Conservation (phyloP, 2,329 filamentous ascomycete species). For the Aureobasidium melanogenum region DNA sequence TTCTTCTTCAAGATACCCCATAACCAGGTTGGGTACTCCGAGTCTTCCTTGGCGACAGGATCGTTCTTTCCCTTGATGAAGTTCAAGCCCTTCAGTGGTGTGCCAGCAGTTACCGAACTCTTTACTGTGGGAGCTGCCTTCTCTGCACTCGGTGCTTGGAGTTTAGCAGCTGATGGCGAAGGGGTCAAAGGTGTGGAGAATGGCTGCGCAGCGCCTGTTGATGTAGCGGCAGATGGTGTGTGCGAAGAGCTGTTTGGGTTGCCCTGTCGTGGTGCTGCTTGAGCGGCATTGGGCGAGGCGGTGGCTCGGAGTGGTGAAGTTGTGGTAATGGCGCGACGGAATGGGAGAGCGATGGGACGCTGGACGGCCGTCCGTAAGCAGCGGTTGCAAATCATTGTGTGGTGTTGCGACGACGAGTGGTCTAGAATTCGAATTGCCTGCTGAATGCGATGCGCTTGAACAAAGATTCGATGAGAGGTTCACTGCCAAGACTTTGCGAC, state of each 20-base stretch:
- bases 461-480: constrained; percentile 5
- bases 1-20: constrained; percentile 61
- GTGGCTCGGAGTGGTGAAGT: constrained; percentile 14
- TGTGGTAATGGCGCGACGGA: constrained; percentile 1
- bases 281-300: no score
- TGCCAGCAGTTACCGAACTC: constrained; percentile 55
- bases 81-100: constrained; percentile 63
- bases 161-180: constrained; percentile 19
- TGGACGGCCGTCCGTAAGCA: constrained; percentile 27
- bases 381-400: constrained; percentile 31
- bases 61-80: constrained; percentile 66
- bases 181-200: constrained; percentile 33
- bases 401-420: not conserved
- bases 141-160: constrained; percentile 22
- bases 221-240: constrained; percentile 31
- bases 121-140: constrained; percentile 21
- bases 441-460: not conserved
- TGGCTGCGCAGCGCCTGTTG: constrained; percentile 37
- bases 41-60: constrained; percentile 63
- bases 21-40: constrained; percentile 72
- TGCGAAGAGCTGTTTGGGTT: constrained; percentile 10
- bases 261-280: constrained; percentile 19
- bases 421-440: not conserved
- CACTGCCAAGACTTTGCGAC: not conserved
- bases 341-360: constrained; percentile 14